A percentile compares a stretch with the other conserved stretches of the same genome.
Conservation (phyloP, 441 rosid genomes). For the Pelargonium myrrhifolium region DNA sequence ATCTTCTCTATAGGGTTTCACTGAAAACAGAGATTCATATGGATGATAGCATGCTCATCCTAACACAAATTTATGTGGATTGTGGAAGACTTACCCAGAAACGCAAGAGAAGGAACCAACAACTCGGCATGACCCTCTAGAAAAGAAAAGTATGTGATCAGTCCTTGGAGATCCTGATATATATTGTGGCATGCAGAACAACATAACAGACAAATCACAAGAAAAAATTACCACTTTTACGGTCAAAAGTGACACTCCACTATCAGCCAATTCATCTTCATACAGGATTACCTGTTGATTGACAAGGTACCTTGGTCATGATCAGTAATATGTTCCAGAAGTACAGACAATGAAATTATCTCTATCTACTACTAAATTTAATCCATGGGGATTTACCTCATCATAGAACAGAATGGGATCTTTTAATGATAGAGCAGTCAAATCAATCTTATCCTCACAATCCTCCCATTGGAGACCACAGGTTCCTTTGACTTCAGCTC, state of each 20-base stretch:
- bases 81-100: slow-evolving; percentile 64
- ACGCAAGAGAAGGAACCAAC: slow-evolving; percentile 93
- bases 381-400: slow-evolving; percentile 44
- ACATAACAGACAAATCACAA: slow-evolving; percentile 1
- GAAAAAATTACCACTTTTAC: slow-evolving; percentile 83
- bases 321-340: slow-evolving; percentile 8
- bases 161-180: slow-evolving; percentile 8
- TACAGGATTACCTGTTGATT: slow-evolving; percentile 69
- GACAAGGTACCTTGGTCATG: slow-evolving; percentile 20
- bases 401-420: slow-evolving; percentile 97
- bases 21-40: not conserved
- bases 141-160: slow-evolving; percentile 24
- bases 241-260: slow-evolving; percentile 83
- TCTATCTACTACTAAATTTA: not conserved
- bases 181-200: slow-evolving; percentile 4
- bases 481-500: slow-evolving; percentile 22
- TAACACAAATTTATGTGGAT: not conserved
- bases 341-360: not conserved
- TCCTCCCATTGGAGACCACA: slow-evolving; percentile 62
- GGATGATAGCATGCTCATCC: not conserved
- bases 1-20: not conserved
- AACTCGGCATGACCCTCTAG: slow-evolving; percentile 95
- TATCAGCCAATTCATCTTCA: slow-evolving; percentile 97
- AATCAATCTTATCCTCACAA: slow-evolving; percentile 61
- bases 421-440: slow-evolving; percentile 62